Base-by-base conservation (phyloP, 2,329 filamentous ascomycete genomes). In the Fusarium sp. region DNA sequence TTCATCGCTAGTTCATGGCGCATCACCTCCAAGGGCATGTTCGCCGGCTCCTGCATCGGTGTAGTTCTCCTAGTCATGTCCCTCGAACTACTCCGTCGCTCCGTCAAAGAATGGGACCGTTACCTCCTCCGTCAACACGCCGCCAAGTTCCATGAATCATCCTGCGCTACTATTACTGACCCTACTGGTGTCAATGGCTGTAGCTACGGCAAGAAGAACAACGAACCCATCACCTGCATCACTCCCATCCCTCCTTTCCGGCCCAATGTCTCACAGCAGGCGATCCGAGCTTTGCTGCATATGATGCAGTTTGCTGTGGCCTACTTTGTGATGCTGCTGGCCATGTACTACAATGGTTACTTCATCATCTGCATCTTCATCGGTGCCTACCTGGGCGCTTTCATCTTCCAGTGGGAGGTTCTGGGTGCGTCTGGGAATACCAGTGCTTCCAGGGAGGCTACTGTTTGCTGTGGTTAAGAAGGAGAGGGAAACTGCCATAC, bases 301-400 rank as follows among this genome's bases (percentile, higher is more conserved):
- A 88, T 89, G 79, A 56, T 88, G 6, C 90, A 92, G 68, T 93
- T 95, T 72, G 88, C 87, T 0, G 85, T 93, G 3, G 91, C 91
- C 3, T 96, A 95, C 76, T 88, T 95, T 69, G 78, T 95, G 72
- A 95, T 96, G 92, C 79, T 91, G 80, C 56, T 75, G 45, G 69
- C 73, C 78, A 75, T 71, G 77, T 87, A 88, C 75, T 88, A 85
- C 78, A 88, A 88, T 69, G 87, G 89, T 11, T 96, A 93, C 77
- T 85, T 96, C 65, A 92, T 96, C 76, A 89, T 95, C 60, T 92
- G 88, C 69, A 93, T 96, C 76, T 87, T 95, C 65, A 85, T 95
- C 55, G 93, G 93, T 2, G 88, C 90, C 1, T 93, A 88, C 67
- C 56, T 94, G 7, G 93, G 92, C 17, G 83, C 86, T 14, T 92